Conservation (phyloP, 2,329 filamentous ascomycete genomes). For the Didymosphaeria variabile region DNA sequence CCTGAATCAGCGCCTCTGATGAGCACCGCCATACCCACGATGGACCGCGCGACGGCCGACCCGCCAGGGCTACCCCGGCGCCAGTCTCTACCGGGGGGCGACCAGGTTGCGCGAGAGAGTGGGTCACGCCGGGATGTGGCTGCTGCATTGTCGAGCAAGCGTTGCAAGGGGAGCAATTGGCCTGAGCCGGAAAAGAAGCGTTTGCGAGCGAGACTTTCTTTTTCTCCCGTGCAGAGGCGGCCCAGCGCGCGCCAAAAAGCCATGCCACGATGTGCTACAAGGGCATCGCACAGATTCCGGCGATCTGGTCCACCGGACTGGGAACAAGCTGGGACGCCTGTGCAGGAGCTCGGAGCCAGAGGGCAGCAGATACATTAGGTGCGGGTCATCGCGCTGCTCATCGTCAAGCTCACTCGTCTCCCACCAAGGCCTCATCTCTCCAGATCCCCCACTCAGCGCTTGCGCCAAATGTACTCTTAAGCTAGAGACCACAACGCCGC, state of each 20-base stretch:
- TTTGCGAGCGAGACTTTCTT: conserved; percentile 37
- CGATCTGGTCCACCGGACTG: conserved; percentile 49
- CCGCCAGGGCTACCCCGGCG: conserved; percentile 38
- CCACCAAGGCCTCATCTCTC: conserved; percentile 34
- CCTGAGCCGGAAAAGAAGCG: conserved; percentile 33
- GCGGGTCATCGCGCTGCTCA: conserved; percentile 27
- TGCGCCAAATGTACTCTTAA: conserved; percentile 22
- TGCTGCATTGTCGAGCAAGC: conserved; percentile 25
- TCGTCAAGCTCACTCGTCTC: conserved; percentile 31
- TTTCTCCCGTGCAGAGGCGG: conserved; percentile 40
- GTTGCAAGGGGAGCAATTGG: conserved; percentile 32
- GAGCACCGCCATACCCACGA: conserved; percentile 40
- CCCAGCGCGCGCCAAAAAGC: conserved; percentile 40
- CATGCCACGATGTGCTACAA: conserved; percentile 53
- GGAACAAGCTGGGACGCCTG: conserved; percentile 28
- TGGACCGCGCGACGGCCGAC: conserved; percentile 24
- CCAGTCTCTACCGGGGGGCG: conserved; percentile 5
- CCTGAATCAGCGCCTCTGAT: conserved; percentile 27
- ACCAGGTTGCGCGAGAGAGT: conserved; percentile 24
- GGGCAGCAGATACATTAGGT: conserved; percentile 44
- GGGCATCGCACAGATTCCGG: conserved; percentile 48
- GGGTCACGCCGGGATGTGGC: conserved; percentile 23
- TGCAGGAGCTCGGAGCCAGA: conserved; percentile 37
- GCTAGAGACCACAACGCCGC: conserved; percentile 43
- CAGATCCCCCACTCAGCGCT: conserved; percentile 31